phyloP scores from a whole-genome alignment of 1,284 basidiomycete species.

The Ceratobasidium sp. region DNA sequence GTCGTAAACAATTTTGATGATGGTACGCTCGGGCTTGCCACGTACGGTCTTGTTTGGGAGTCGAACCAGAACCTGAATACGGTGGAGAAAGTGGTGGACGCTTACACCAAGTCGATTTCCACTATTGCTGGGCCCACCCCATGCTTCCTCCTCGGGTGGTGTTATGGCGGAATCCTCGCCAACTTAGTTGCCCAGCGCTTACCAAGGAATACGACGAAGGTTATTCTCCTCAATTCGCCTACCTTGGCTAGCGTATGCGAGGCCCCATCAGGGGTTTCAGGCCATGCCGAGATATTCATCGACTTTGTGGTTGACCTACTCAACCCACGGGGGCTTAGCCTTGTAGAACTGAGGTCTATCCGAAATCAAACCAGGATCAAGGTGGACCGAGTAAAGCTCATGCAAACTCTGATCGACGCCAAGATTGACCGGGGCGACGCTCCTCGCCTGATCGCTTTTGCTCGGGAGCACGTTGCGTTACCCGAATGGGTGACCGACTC shows the following conservation, averaged over 20 bases:
- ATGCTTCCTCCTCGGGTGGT: slow-evolving; percentile 16
- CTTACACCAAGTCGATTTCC: slow-evolving; percentile 2
- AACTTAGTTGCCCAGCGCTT: background rate
- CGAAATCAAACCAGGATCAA: background rate
- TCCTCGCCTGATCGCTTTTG: background rate
- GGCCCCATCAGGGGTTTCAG: background rate
- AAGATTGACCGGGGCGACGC: slow-evolving; percentile 12
- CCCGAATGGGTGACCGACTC: slow-evolving; percentile 11
- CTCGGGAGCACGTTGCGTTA: background rate
- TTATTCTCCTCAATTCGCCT: background rate
- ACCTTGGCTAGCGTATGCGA: background rate
- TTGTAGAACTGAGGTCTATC: too few species aligned
- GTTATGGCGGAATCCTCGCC: background rate
- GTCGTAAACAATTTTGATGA: slow-evolving; percentile 5
- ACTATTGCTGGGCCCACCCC: background rate
- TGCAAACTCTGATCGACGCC: slow-evolving; percentile 8
- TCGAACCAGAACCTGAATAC: background rate
- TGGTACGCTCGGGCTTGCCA: background rate
- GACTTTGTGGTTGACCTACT: background rate
- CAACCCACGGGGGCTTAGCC: background rate
- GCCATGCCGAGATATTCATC: background rate
- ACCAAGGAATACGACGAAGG: background rate
- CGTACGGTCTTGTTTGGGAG: slow-evolving; percentile 1
- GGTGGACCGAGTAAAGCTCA: too few species aligned
- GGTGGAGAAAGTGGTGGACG: slow-evolving; percentile 6